Base-by-base conservation (phyloP, 1,284 basidiomycete species). In the Polyporus tsugae region DNA sequence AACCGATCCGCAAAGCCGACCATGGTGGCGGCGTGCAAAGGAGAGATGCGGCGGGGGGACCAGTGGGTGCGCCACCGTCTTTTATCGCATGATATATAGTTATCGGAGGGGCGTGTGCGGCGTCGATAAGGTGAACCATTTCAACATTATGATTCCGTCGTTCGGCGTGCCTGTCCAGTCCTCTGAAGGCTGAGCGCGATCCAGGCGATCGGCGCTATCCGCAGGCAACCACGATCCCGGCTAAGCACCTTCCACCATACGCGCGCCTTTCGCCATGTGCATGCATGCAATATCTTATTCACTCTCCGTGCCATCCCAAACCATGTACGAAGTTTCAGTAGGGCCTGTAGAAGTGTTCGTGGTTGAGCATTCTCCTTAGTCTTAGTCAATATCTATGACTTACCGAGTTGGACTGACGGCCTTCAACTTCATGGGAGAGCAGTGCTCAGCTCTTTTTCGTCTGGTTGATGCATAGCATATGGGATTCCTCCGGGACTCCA, bases 1-100 rank as follows among this genome's bases (percentile, higher is more conserved):
- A 79, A 62, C 57, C 67, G 74, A 68, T 79, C 76, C 33, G 72
- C 61, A 59, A 77, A 63, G 59, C 74, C 67, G 55, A 75, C 75
- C 74, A 78, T 76, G 72, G 71, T 63, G 52, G 63, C 60, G 61
- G 66, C 60, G 69, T 66, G 64, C 44, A 62, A 52, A 63, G 35
- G 53, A 61, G 60, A 67, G 68, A 69, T 63, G 71, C 68, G 66
- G n/a, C n/a, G n/a, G 68, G 66, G 60, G 55, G 57, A 25, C 33
- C 58, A 6, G 41, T 33, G 36, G 13, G 38, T 2, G 55, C 19
- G 22, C 11, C 11, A 13, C 13, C 10, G 29, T 57, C 52, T 62
- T 63, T 67, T 67, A 66, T 67, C 46, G 29, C 17, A n/a, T 33
- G 39, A 36, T 22, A 44, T 13, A 33, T 13, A 33, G 39, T n/a